phyloP scores from a whole-genome alignment of 768 basidiomycete species.

The Psilocybe cubensis region DNA sequence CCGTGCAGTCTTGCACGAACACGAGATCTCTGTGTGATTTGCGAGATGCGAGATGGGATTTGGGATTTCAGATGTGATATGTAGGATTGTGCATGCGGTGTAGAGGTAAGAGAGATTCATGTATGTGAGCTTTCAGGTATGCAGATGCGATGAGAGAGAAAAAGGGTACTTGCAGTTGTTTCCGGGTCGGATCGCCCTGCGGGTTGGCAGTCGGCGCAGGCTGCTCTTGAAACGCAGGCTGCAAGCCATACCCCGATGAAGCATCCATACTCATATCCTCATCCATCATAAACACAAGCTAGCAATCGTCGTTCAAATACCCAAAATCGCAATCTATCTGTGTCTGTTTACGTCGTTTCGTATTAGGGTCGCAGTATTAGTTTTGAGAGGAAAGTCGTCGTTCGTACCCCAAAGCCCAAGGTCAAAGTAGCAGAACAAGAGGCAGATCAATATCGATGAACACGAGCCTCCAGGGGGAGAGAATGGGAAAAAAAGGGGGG shows the following conservation, averaged over 20 bases:
- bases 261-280: conserved; percentile 77
- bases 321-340: too few relatives aligned
- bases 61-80: too few relatives aligned
- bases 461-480: conserved; percentile 15
- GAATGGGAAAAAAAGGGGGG: conserved; percentile 3
- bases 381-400: conserved; percentile 14
- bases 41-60: conserved; percentile 10
- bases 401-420: too few relatives aligned
- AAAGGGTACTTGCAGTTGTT: conserved; percentile 69
- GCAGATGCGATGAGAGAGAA: not conserved
- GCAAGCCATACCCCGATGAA: conserved; percentile 31
- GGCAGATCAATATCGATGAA: conserved; percentile 25
- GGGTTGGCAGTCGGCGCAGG: conserved; percentile 34
- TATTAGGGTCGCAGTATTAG: conserved; percentile 19
- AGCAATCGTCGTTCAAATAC: too few relatives aligned
- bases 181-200: conserved; percentile 45
- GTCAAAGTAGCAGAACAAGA: conserved; percentile 3
- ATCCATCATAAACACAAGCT: too few relatives aligned
- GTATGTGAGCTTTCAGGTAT: too few relatives aligned
- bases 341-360: too few relatives aligned
- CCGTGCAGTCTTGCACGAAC: conserved; percentile 95
- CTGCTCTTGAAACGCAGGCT: conserved; percentile 39
- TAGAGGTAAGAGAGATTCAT: too few relatives aligned
- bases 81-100: too few relatives aligned
- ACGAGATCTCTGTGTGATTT: conserved; percentile 83